Evolutionary conservation across 345 rosid species (phyloP).

Genomic region (Dipteronia dyeriana): DNA sequence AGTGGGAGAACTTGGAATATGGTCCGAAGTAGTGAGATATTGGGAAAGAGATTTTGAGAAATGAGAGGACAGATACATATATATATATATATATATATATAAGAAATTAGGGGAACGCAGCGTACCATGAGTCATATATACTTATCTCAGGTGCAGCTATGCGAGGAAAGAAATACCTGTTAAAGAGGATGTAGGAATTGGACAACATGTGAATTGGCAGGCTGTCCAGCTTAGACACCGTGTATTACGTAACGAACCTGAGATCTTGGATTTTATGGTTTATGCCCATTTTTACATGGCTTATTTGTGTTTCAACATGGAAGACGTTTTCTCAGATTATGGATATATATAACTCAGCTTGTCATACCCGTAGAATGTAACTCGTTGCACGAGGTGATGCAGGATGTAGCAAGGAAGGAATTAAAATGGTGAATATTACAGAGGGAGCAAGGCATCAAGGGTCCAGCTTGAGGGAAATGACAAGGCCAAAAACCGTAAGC

Average conservation of each 20-base stretch:
- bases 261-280: slow-evolving; percentile 9
- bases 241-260: slow-evolving; percentile 1
- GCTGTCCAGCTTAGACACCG: not conserved
- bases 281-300: slow-evolving; percentile 11
- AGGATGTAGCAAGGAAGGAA: not conserved
- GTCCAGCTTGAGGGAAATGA: slow-evolving; percentile 9
- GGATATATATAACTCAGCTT: not conserved
- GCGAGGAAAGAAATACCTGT: not conserved
- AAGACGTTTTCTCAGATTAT: slow-evolving; percentile 14
- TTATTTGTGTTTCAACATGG: slow-evolving; percentile 7
- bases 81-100: no score
- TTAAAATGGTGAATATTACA: not conserved
- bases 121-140: slow-evolving; percentile 1
- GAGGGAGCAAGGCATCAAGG: not conserved
- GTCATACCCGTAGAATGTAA: not conserved
- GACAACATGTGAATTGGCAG: not conserved
- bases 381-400: not conserved
- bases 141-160: slow-evolving; percentile 4
- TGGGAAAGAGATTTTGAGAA: not conserved
- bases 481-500: not conserved
- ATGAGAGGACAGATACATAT: not conserved
- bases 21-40: slow-evolving; percentile 53
- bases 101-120: slow-evolving; percentile 7
- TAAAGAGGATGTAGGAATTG: not conserved
- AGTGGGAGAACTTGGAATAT: slow-evolving; percentile 75